Base-by-base conservation (phyloP, 1,284 basidiomycete genomes). In the Clitocybe nebularis region DNA sequence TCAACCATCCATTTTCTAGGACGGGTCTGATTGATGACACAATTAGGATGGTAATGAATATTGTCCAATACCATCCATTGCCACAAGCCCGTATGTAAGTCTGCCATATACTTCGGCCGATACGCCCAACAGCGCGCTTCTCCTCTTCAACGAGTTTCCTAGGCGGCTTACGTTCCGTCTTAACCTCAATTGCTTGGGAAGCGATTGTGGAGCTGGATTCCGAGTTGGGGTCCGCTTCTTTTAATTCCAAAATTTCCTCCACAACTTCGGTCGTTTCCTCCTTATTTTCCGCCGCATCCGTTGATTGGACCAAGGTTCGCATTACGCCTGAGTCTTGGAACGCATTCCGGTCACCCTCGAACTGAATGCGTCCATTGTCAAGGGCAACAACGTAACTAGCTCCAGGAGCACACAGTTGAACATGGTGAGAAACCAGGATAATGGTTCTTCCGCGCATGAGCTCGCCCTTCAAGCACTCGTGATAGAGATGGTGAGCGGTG, bases 71-170 rank as follows among this genome's bases (percentile, higher is more conserved):
- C 49, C 68, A 60, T 22, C 56, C 55, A 46, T 70, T 66, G 49
- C 89, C 90, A 53, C 81, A 84, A 0, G 87, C 85, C 40, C 64
- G 64, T 56, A 95, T 67, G 59, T 95, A 96, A 0, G 80, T 77
- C 48, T 68, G 61, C 93, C 93, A 97, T 13, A 96, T 84, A 30
- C 82, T 77, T 47, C 71, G 72, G 36, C 78, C 67, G 43, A 96
- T 91, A 28, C 84, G 77, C 0, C 93, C 93, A 16, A 90, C 82
- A 0, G 90, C 93, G 5, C 91, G 77, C 49, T 82, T 82, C 63
- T 96, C 93, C 55, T 96, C 93, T 59, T 95, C 92, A 23, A 96
- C 73, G 14, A 96, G 73, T 63, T 93, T 95, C 37, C 90, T 72
- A 0, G 89, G 85, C 0, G 76, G 60, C 60, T 89, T 90, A 61